phyloP scores from a whole-genome alignment of 164 flowering plant species.

The Platanus orientalis region DNA sequence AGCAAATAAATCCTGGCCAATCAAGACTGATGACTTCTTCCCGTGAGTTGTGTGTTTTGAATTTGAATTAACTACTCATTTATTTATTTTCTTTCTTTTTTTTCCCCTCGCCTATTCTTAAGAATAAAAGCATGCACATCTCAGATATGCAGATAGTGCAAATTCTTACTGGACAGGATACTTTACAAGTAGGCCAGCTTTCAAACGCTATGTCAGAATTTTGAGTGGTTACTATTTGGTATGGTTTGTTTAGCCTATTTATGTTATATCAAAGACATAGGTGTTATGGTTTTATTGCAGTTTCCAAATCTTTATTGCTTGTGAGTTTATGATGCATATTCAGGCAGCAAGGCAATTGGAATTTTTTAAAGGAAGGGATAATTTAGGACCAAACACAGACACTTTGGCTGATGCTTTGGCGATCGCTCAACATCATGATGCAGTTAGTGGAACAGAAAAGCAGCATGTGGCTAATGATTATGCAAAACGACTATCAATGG shows the following conservation, averaged over 20 bases:
- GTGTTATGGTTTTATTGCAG: background rate
- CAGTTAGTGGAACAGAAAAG: constrained; percentile 83
- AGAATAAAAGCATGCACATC: constrained; percentile 5
- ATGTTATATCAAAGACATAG: background rate
- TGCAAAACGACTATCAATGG: constrained; percentile 74
- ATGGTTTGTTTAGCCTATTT: constrained; percentile 1
- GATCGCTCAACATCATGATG: constrained; percentile 98
- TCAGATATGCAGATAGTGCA: constrained; percentile 83
- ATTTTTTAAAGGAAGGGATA: constrained; percentile 58
- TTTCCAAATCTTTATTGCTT: constrained; percentile 5
- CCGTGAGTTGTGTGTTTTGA: constrained; percentile 58
- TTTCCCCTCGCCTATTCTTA: constrained; percentile 4
- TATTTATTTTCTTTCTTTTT: background rate
- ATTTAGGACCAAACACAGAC: constrained; percentile 61
- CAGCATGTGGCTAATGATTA: constrained; percentile 97
- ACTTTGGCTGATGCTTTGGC: constrained; percentile 87
- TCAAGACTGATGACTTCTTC: constrained; percentile 83
- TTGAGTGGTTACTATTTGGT: constrained; percentile 94
- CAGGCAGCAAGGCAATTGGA: constrained; percentile 97
- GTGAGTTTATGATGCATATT: constrained; percentile 5
- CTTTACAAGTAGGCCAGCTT: constrained; percentile 82
- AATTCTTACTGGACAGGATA: constrained; percentile 99
- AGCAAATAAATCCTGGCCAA: constrained; percentile 68
- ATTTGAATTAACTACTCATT: background rate
- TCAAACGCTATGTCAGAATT: constrained; percentile 77